Base-by-base conservation (phyloP, 148 eudicot species). In the Rhododendron molle region DNA sequence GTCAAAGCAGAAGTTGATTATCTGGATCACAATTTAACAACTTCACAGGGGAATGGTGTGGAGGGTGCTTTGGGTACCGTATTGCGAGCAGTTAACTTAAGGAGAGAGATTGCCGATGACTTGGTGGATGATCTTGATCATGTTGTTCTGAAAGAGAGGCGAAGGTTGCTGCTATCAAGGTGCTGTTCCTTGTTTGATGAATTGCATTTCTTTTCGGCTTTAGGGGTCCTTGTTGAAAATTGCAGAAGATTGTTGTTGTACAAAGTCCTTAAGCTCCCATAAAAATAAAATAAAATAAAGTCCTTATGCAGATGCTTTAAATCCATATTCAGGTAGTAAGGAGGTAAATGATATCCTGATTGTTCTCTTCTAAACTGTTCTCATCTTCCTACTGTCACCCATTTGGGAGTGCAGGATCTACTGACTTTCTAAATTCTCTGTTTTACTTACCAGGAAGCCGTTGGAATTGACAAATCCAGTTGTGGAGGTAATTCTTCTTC, bases 91-190 rank as follows among this genome's bases (percentile, higher is more conserved):
- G 56, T 52, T 67, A 54, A 89, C n/a, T 12, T 85, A 32, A 88
- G 91, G 84, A 72, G 73, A 82, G 91, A 90, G 87, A 86, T 72
- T 49, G 40, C 86, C 2, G 89, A 88, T 52, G 90, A 91, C 60
- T 85, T 89, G 79, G 85, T 90, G 54, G 93, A 91, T 80, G 90
- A 83, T 83, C 93, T 94, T 54, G 99, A 96, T 87, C 88, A 88
- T 52, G 28, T 96, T 81, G 79, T 86, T 54, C 86, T 96, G 88
- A 89, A 88, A 85, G 93, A 89, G 80, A 90, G 98, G 49, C 86
- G 86, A 78, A 90, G 85, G 84, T 83, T 93, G 91, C 93, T 96
- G 85, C 81, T 95, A 73, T 89, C 91, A 86, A 92, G 97, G 97
- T 96, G 74, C 85, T 78, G 20, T 52, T 74, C 16, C 52, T 43